phyloP scores from a whole-genome alignment of 192 early-diverging fungal genomes.

The Podila epigama region DNA sequence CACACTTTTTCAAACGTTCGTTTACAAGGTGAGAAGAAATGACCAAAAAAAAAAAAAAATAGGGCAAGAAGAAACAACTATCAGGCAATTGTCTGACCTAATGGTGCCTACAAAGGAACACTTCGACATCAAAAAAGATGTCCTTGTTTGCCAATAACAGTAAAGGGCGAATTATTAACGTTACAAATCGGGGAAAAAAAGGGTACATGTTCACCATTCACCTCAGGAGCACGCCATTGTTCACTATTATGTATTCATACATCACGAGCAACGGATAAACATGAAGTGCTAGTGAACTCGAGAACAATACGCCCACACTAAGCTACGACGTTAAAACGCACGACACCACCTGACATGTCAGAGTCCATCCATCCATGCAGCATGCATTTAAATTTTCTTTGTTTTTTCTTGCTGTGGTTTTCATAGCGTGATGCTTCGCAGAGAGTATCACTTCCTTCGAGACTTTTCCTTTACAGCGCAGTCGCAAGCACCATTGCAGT shows the following conservation, averaged over 20 bases:
- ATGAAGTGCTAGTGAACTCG: neutral
- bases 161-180: neutral
- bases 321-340: neutral
- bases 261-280: neutral
- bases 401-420: too few relatives aligned
- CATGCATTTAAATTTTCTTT: too few relatives aligned
- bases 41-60: neutral
- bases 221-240: neutral
- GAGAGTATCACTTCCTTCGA: conserved; percentile 49
- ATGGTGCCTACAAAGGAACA: neutral
- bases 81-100: too few relatives aligned
- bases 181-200: neutral
- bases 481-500: neutral
- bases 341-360: too few relatives aligned
- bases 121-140: neutral
- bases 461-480: conserved; percentile 52
- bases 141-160: neutral
- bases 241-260: neutral
- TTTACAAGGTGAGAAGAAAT: conserved; percentile 63
- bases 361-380: too few relatives aligned
- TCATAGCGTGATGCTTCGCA: conserved; percentile 56
- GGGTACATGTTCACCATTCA: neutral
- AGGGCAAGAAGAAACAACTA: neutral
- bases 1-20: conserved; percentile 67
- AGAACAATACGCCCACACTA: neutral